A percentile compares a stretch with the other conserved stretches of the same genome.
Evolutionary conservation across 1,139 yeast genomes (phyloP).

Genomic region (Blastobotrys petasosporus): DNA sequence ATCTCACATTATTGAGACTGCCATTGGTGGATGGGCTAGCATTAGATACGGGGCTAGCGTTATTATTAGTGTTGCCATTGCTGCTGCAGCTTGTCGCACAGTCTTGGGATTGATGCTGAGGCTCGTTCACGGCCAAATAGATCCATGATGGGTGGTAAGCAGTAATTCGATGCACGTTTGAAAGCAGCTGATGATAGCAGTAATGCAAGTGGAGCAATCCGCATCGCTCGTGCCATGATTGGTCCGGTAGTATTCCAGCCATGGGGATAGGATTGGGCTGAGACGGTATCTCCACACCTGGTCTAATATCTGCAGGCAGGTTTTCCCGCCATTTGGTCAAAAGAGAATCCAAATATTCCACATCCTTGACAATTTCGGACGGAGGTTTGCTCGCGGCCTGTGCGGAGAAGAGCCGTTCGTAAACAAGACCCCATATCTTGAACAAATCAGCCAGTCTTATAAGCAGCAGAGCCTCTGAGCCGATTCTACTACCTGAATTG

Average conservation of each 20-base stretch:
- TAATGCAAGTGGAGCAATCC: conserved; percentile 18
- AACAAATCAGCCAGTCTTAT: conserved; percentile 16
- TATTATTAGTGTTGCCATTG: background rate
- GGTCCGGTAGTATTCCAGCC: background rate
- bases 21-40: background rate
- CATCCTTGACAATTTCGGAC: conserved; percentile 24
- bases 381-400: conserved; percentile 28
- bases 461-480: conserved; percentile 9
- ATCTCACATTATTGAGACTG: background rate
- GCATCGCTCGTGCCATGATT: conserved; percentile 10
- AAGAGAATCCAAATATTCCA: conserved; percentile 30
- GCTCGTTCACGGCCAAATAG: conserved; percentile 14
- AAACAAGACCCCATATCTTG: conserved; percentile 25
- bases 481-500: background rate
- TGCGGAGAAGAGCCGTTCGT: conserved; percentile 30
- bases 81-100: background rate
- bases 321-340: conserved; percentile 29
- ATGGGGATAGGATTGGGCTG: conserved; percentile 2
- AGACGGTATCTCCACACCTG: conserved; percentile 17
- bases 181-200: conserved; percentile 24
- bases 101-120: background rate
- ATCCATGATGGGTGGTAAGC: conserved; percentile 31
- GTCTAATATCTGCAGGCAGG: conserved; percentile 28
- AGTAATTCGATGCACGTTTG: conserved; percentile 27
- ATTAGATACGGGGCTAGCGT: conserved; percentile 1